A percentile compares a stretch with the other conserved stretches of the same genome.
These are phyloP conservation scores for Xylariaceae sp. DNA, from an alignment of 2,329 filamentous ascomycete genomes.

Conservation along the genomic window DNA sequence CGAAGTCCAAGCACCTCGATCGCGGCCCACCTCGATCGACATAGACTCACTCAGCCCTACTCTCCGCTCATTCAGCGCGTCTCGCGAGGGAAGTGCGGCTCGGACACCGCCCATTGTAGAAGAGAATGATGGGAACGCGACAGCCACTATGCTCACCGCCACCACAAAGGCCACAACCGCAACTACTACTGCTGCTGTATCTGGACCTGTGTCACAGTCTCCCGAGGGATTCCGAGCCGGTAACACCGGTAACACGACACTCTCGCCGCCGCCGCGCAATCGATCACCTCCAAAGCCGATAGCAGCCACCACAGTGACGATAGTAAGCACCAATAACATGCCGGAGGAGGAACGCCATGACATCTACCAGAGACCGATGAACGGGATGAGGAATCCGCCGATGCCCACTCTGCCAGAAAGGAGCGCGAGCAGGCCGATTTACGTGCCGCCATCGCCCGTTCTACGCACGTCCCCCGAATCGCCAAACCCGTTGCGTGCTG, in stretches of 20 bases:
- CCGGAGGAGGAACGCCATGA: conserved; percentile 22
- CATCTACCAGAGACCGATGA: conserved; percentile 17
- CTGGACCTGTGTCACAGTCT: conserved; percentile 9
- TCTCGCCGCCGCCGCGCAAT: conserved; percentile 19
- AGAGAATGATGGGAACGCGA: conserved; percentile 24
- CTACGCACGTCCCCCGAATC: conserved; percentile 26
- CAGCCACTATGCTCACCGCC: conserved; percentile 3
- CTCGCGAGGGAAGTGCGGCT: conserved; percentile 37
- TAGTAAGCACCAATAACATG: conserved; percentile 11
- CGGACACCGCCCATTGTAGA: conserved; percentile 38
- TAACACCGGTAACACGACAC: conserved; percentile 3
- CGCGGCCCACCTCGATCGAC: conserved; percentile 45
- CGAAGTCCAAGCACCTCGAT: conserved; percentile 49
- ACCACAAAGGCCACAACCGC: conserved; percentile 18
- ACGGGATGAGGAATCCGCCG: conserved; percentile 21
- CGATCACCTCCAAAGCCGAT: conserved; percentile 18
- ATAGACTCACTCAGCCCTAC: conserved; percentile 29
- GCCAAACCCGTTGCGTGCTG: conserved; percentile 30
- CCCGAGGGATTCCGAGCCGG: conserved; percentile 14
- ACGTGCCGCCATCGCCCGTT: conserved; percentile 16
- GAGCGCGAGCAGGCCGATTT: conserved; percentile 23
- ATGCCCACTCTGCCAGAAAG: conserved; percentile 29
- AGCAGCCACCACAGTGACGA: conserved; percentile 20
- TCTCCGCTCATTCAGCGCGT: conserved; percentile 35
- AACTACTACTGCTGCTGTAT: not conserved